Evolutionary conservation across 495 filamentous ascomycete species (phyloP).

Genomic region (Podospora comata): DNA sequence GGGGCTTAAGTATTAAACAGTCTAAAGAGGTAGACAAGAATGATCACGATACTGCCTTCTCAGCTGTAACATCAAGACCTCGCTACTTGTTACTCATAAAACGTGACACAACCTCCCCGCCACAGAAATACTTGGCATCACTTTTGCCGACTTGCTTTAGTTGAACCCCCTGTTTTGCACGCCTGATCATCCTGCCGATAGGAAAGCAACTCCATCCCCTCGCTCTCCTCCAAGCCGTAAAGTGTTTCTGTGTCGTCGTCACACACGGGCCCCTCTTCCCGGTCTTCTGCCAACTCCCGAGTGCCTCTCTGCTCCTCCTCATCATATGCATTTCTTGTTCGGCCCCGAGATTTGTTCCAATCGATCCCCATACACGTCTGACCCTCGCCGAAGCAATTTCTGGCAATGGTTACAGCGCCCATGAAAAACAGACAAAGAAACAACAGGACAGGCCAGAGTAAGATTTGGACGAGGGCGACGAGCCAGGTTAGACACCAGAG

Average conservation of each 20-base stretch:
- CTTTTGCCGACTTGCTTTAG: too few relatives aligned
- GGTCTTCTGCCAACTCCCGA: background rate
- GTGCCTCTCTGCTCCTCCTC: background rate
- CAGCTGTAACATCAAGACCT: too few relatives aligned
- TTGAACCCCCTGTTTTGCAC: background rate
- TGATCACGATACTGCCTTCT: background rate
- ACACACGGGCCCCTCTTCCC: background rate
- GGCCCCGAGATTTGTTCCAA: too few relatives aligned
- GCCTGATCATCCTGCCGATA: background rate
- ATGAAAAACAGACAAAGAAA: too few relatives aligned
- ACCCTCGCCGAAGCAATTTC: too few relatives aligned
- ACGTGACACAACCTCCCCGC: too few relatives aligned
- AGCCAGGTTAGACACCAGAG: too few relatives aligned
- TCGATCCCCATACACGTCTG: too few relatives aligned
- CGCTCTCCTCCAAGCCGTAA: background rate
- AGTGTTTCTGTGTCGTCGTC: background rate
- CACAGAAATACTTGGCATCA: too few relatives aligned
- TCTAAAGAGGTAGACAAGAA: background rate
- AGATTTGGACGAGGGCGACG: too few relatives aligned
- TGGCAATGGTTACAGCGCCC: too few relatives aligned
- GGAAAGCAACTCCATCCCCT: background rate
- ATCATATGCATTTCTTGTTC: background rate
- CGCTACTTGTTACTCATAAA: background rate
- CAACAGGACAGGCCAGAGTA: too few relatives aligned
- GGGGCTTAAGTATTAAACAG: conserved; percentile 18